A percentile compares a stretch with the other conserved stretches of the same genome.
Conservation (phyloP, 768 basidiomycete genomes). For the Leccinum ochraceum region DNA sequence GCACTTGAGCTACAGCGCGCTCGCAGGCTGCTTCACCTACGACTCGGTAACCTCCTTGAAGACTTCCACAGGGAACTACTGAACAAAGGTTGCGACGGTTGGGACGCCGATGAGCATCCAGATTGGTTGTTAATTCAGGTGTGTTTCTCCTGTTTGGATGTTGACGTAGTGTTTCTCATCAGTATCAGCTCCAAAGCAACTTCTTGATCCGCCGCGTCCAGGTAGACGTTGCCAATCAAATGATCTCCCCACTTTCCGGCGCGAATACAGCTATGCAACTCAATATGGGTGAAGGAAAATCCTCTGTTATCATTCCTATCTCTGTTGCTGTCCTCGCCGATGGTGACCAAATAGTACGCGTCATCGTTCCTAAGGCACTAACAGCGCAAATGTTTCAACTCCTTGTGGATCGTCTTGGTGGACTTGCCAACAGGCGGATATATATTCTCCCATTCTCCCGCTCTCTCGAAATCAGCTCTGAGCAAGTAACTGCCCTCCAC, state of each 20-base stretch:
- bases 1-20: slow-evolving; percentile 39
- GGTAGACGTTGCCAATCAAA: slow-evolving; percentile 41
- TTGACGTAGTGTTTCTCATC: too few relatives aligned
- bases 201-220: slow-evolving; percentile 47
- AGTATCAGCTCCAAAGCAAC: slow-evolving; percentile 44
- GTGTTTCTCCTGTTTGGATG: not conserved
- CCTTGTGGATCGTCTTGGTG: slow-evolving; percentile 43
- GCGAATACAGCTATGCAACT: slow-evolving; percentile 47
- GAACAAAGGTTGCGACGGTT: slow-evolving; percentile 25
- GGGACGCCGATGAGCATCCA: slow-evolving; percentile 21
- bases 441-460: slow-evolving; percentile 55
- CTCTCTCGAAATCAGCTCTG: slow-evolving; percentile 24
- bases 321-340: slow-evolving; percentile 42
- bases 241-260: slow-evolving; percentile 42
- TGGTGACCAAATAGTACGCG: slow-evolving; percentile 43
- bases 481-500: slow-evolving; percentile 27
- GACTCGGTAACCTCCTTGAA: slow-evolving; percentile 21
- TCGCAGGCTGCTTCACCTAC: slow-evolving; percentile 34
- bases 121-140: slow-evolving; percentile 51
- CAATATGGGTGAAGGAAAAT: slow-evolving; percentile 63
- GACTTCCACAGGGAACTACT: slow-evolving; percentile 34
- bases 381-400: slow-evolving; percentile 49
- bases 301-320: slow-evolving; percentile 49
- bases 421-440: slow-evolving; percentile 47
- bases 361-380: slow-evolving; percentile 52